phyloP scores from a whole-genome alignment of 345 rosid genomes.

The Aquilaria yunnanensis region DNA sequence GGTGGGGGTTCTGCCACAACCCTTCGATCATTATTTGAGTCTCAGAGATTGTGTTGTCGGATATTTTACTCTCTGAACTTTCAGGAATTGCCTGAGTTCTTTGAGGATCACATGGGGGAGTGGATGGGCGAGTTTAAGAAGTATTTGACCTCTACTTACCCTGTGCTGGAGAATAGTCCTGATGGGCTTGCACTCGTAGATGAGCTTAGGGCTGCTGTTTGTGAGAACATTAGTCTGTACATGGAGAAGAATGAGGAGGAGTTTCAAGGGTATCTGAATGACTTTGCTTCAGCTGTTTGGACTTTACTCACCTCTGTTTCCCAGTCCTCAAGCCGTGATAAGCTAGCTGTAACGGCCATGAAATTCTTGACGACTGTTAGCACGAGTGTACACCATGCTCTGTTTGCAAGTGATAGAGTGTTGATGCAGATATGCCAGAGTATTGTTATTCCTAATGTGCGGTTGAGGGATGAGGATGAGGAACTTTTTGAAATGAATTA shows the following conservation, averaged over 20 bases:
- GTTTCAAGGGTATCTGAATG: slow-evolving; percentile 59
- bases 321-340: slow-evolving; percentile 62
- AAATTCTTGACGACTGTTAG: slow-evolving; percentile 95
- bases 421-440: slow-evolving; percentile 80
- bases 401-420: slow-evolving; percentile 74
- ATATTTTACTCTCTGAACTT: slow-evolving; percentile 81
- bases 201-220: slow-evolving; percentile 75
- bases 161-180: slow-evolving; percentile 42
- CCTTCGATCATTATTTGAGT: slow-evolving; percentile 65
- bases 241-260: slow-evolving; percentile 98
- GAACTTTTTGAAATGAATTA: slow-evolving; percentile 97
- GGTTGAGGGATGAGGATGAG: slow-evolving; percentile 91
- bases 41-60: slow-evolving; percentile 83
- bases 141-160: slow-evolving; percentile 57
- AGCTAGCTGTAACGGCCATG: slow-evolving; percentile 78
- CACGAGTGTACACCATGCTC: slow-evolving; percentile 81
- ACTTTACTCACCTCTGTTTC: slow-evolving; percentile 76
- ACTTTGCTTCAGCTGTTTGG: slow-evolving; percentile 85
- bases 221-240: slow-evolving; percentile 90
- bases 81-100: slow-evolving; percentile 89
- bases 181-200: slow-evolving; percentile 60
- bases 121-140: slow-evolving; percentile 93
- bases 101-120: slow-evolving; percentile 90
- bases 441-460: slow-evolving; percentile 92
- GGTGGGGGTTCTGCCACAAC: slow-evolving; percentile 35